Conservation (phyloP, 176 grass and related monocot species). For the Phyllostachys edulis region DNA sequence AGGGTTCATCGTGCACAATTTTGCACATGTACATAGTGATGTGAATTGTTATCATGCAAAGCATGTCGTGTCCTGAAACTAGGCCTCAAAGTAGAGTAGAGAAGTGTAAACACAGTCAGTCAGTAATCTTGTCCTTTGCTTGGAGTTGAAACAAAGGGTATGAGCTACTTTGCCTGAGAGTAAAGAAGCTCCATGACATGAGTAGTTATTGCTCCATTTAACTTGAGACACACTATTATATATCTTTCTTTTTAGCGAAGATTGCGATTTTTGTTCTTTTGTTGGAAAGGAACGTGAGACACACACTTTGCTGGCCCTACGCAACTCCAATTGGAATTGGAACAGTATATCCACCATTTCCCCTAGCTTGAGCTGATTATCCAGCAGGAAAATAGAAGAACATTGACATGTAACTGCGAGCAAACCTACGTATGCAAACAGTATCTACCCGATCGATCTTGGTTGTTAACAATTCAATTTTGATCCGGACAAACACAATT, state of each 20-base stretch:
- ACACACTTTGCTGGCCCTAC: neutral
- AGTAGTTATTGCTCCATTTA: neutral
- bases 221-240: neutral
- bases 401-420: neutral
- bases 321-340: neutral
- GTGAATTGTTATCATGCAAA: neutral
- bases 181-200: constrained; percentile 12
- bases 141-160: constrained; percentile 30
- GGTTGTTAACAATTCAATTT: neutral
- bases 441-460: neutral
- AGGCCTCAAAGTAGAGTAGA: neutral
- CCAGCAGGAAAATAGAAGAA: constrained; percentile 2
- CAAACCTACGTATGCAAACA: neutral
- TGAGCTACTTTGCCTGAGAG: constrained; percentile 9
- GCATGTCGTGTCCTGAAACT: constrained; percentile 1
- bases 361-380: neutral
- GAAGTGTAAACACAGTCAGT: neutral
- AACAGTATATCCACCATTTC: neutral
- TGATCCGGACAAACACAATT: neutral
- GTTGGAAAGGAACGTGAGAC: neutral
- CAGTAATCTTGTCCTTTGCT: constrained; percentile 4
- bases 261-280: neutral
- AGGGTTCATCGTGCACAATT: neutral
- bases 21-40: neutral
- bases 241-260: neutral